These are phyloP conservation scores for Eutypa lata DNA, from an alignment of 2,329 filamentous ascomycete genomes.

Conservation along the genomic window DNA sequence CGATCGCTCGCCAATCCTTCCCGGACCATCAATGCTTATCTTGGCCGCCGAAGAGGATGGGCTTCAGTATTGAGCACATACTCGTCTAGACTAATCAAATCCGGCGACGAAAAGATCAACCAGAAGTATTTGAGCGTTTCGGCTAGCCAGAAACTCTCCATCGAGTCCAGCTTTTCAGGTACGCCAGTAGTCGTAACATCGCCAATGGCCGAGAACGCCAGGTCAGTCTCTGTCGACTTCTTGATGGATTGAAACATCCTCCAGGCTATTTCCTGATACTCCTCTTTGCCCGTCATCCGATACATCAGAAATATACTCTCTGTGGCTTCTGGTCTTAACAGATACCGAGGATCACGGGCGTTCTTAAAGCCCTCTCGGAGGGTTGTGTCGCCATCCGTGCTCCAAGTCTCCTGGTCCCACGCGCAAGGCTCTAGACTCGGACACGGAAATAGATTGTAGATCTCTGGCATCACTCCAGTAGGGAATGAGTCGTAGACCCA, in stretches of 20 bases:
- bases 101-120: slow-evolving; percentile 63
- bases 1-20: no score
- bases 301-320: slow-evolving; percentile 54
- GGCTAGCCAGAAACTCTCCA: slow-evolving; percentile 64
- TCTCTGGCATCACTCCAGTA: slow-evolving; percentile 58
- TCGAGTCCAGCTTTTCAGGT: slow-evolving; percentile 29
- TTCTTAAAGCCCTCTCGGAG: slow-evolving; percentile 61
- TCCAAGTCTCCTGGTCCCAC: slow-evolving; percentile 36
- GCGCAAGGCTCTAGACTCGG: slow-evolving; percentile 33
- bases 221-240: slow-evolving; percentile 42
- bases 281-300: slow-evolving; percentile 45
- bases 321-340: slow-evolving; percentile 49
- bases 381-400: slow-evolving; percentile 13
- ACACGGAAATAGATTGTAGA: slow-evolving; percentile 46
- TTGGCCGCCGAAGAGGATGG: slow-evolving; percentile 37
- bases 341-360: slow-evolving; percentile 45
- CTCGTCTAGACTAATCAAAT: slow-evolving; percentile 64
- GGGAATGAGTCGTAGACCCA: slow-evolving; percentile 56
- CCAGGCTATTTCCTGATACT: slow-evolving; percentile 51
- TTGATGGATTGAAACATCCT: slow-evolving; percentile 48
- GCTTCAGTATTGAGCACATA: slow-evolving; percentile 60
- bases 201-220: slow-evolving; percentile 45
- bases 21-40: no score
- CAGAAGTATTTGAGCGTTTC: slow-evolving; percentile 78
- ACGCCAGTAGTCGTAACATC: slow-evolving; percentile 49